Evolutionary conservation across 2,329 filamentous ascomycete genomes (phyloP).

Genomic region (Microdochium trichocladiopsis): DNA sequence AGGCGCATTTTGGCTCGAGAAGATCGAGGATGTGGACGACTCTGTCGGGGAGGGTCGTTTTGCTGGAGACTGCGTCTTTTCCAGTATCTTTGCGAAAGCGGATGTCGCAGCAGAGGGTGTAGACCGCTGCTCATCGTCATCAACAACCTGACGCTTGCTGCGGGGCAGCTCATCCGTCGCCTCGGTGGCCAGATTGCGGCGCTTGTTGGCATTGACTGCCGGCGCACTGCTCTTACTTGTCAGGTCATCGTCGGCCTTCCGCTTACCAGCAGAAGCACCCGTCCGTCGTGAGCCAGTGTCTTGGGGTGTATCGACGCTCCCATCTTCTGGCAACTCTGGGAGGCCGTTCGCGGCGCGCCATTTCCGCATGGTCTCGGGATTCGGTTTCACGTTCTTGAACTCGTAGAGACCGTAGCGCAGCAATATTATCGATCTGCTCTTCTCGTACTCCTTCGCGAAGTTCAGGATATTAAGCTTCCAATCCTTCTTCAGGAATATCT

Average conservation of each 20-base stretch:
- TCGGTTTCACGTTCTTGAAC: constrained; percentile 55
- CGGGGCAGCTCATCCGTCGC: constrained; percentile 26
- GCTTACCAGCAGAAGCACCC: constrained; percentile 35
- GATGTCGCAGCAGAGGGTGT: constrained; percentile 47
- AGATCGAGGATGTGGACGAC: constrained; percentile 5
- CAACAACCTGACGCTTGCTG: constrained; percentile 45
- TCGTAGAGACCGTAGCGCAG: constrained; percentile 55
- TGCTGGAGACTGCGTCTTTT: constrained; percentile 33
- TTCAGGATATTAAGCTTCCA: constrained; percentile 57
- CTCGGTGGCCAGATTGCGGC: constrained; percentile 32
- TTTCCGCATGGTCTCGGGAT: constrained; percentile 47
- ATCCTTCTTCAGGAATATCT: constrained; percentile 53
- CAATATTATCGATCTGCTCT: constrained; percentile 54
- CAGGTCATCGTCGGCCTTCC: constrained; percentile 48
- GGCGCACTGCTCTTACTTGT: constrained; percentile 27
- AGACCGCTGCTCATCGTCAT: constrained; percentile 38
- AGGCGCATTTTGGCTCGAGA: not conserved
- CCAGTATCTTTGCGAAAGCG: constrained; percentile 50
- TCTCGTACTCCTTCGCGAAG: constrained; percentile 58
- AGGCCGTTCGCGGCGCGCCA: constrained; percentile 52
- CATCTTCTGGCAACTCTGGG: constrained; percentile 40
- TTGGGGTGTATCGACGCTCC: constrained; percentile 16
- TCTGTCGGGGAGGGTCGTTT: constrained; percentile 15
- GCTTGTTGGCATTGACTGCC: constrained; percentile 37
- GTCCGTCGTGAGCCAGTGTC: constrained; percentile 20